Evolutionary conservation across 768 basidiomycete genomes (phyloP).

Genomic region (Tricholoma sp.): DNA sequence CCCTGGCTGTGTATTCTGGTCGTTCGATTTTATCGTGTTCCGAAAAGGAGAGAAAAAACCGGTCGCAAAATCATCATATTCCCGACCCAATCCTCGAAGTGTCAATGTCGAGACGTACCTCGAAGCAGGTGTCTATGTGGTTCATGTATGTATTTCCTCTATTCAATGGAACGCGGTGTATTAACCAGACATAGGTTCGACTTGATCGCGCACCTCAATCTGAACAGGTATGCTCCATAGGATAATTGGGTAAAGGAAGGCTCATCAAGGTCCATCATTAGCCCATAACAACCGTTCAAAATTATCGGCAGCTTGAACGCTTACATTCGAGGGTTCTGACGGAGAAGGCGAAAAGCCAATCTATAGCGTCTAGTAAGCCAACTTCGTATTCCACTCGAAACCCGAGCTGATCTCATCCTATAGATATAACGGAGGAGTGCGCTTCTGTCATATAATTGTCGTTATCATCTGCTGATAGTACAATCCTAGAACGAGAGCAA

Average conservation of each 20-base stretch:
- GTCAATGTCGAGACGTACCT: slow-evolving; percentile 22
- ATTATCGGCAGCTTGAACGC: background rate
- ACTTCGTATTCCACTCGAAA: background rate
- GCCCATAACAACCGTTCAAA: too few species aligned
- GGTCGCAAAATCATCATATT: slow-evolving; percentile 14
- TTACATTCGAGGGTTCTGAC: slow-evolving; percentile 6
- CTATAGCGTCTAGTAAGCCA: slow-evolving; percentile 12
- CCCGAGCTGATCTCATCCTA: background rate
- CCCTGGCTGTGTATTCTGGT: slow-evolving; percentile 22
- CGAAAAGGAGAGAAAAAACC: slow-evolving; percentile 25
- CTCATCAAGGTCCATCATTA: too few species aligned
- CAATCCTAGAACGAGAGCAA: background rate
- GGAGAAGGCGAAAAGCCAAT: slow-evolving; percentile 11
- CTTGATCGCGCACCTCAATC: slow-evolving; percentile 8
- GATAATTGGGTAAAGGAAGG: background rate
- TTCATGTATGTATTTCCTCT: slow-evolving; percentile 17
- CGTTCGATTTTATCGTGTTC: slow-evolving; percentile 33
- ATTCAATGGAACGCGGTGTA: background rate
- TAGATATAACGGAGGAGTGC: slow-evolving; percentile 10
- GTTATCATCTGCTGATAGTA: background rate
- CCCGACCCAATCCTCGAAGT: slow-evolving; percentile 16
- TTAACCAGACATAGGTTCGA: slow-evolving; percentile 7
- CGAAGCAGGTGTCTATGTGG: slow-evolving; percentile 23
- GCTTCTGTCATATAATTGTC: background rate
- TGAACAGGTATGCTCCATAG: background rate